Evolutionary conservation across 306 rosid genomes (phyloP), one percentile per base, ranked within the genome.

Genomic region (Gynostemma pentaphyllum): DNA sequence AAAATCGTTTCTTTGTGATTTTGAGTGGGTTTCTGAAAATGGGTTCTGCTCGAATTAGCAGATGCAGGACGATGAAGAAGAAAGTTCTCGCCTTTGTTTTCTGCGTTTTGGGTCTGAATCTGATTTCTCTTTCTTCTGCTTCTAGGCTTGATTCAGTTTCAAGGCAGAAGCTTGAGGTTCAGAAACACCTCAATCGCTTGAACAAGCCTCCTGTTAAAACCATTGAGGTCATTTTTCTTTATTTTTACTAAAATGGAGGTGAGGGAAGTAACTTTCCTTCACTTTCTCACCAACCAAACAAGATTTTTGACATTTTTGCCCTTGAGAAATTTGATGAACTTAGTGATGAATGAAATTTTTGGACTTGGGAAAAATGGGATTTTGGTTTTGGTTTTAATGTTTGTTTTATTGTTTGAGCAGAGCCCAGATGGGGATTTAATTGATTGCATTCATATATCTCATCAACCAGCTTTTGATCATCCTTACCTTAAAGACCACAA

Each of bases 401-500:
- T 53, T 42, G 27, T 53, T 52, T 24, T 55, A 41, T 4, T 55
- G 75, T 59, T 57, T 47, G 42, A 64, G 66, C 96, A 94, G 99
- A 94, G 99, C 55, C 88, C 97, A 75, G 99, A 94, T 77, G 99
- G 99, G 28, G 99, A 94, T 79, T 63, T 72, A 4, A 94, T 94
- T 51, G 99, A 94, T 69, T 94, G 99, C 53, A 81, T 94, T 64
- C 91, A 56, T 62, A 73, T 94, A 61, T 82, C 99, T 56, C 81
- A 84, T 40, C 99, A 94, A 51, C 94, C 97, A 15, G 99, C 99
- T 51, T 89, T 94, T 72, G 99, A 94, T 70, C 99, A 94, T 65
- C 99, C 99, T 62, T 89, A 44, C 64, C 95, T 94, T 71, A 94
- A 86, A 76, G 99, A 94, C 70, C 99, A 94, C 80, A 86, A 94